Conservation (phyloP, 1,139 yeast genomes). For the Sugiyamaella castrensis region DNA sequence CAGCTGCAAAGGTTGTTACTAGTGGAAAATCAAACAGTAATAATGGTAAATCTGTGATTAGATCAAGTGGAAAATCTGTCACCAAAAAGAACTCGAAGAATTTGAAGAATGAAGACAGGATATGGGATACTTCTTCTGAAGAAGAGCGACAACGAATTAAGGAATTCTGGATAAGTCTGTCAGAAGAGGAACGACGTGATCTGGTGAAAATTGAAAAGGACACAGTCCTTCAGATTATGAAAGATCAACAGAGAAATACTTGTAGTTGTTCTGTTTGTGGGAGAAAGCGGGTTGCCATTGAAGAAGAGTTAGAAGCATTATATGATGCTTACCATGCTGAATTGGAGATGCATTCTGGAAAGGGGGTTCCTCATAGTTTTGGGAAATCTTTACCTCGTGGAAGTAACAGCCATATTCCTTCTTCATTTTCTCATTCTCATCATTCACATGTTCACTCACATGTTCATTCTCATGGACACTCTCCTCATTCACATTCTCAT, state of each 20-base stretch:
- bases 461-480: constrained; percentile 18
- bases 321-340: constrained; percentile 53
- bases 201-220: constrained; percentile 68
- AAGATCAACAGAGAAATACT: constrained; percentile 50
- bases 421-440: neutral
- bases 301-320: constrained; percentile 73
- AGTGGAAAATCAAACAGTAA: constrained; percentile 14
- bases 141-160: constrained; percentile 59
- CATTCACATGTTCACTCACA: constrained; percentile 8
- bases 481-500: constrained; percentile 15
- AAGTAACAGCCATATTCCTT: neutral
- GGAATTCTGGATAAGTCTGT: constrained; percentile 68
- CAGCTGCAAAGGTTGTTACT: constrained; percentile 37
- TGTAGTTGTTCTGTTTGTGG: constrained; percentile 85
- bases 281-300: constrained; percentile 66
- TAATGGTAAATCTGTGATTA: neutral
- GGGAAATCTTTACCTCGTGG: constrained; percentile 5
- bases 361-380: constrained; percentile 11
- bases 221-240: constrained; percentile 63
- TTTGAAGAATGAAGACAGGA: constrained; percentile 35
- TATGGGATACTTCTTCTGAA: constrained; percentile 59
- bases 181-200: constrained; percentile 56
- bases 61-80: constrained; percentile 9
- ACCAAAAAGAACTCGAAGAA: neutral
- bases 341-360: constrained; percentile 35